A percentile compares a stretch with the other conserved stretches of the same genome.
phyloP scores from a whole-genome alignment of 768 basidiomycete species.

The Trametes cinnabarina region DNA sequence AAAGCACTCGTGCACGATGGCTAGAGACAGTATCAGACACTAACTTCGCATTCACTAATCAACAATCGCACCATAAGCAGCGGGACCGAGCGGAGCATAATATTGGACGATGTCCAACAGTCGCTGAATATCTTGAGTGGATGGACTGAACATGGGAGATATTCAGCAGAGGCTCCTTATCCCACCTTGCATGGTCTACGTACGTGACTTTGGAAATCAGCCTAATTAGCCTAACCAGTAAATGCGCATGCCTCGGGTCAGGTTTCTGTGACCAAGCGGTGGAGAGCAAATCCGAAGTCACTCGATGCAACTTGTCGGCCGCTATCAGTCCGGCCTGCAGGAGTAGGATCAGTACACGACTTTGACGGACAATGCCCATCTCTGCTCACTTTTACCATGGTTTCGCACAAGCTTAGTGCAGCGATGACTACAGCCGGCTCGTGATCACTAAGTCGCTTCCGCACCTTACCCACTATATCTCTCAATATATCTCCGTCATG shows the following conservation, averaged over 20 bases:
- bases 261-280: slow-evolving; percentile 18
- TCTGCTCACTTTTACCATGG: slow-evolving; percentile 31
- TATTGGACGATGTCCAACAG: slow-evolving; percentile 18
- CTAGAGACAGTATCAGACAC: slow-evolving; percentile 2
- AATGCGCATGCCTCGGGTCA: not conserved
- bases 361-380: not conserved
- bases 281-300: slow-evolving; percentile 10
- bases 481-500: slow-evolving; percentile 46
- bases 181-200: not conserved
- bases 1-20: slow-evolving; percentile 26
- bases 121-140: slow-evolving; percentile 9
- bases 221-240: slow-evolving; percentile 21
- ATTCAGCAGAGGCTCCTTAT: not conserved
- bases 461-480: slow-evolving; percentile 38
- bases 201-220: slow-evolving; percentile 15
- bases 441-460: slow-evolving; percentile 43
- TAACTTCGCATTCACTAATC: not conserved
- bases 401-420: slow-evolving; percentile 37
- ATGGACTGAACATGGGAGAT: slow-evolving; percentile 8
- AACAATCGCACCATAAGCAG: slow-evolving; percentile 17
- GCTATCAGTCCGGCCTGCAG: slow-evolving; percentile 19
- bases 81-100: not conserved
- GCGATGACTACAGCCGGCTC: slow-evolving; percentile 45
- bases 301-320: slow-evolving; percentile 18
- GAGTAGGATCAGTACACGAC: not conserved